Percentiles rank a stretch among this genome's conserved stretches.
Evolutionary conservation across 805 yeast species (phyloP).

Genomic region (Ogataea henricii): DNA sequence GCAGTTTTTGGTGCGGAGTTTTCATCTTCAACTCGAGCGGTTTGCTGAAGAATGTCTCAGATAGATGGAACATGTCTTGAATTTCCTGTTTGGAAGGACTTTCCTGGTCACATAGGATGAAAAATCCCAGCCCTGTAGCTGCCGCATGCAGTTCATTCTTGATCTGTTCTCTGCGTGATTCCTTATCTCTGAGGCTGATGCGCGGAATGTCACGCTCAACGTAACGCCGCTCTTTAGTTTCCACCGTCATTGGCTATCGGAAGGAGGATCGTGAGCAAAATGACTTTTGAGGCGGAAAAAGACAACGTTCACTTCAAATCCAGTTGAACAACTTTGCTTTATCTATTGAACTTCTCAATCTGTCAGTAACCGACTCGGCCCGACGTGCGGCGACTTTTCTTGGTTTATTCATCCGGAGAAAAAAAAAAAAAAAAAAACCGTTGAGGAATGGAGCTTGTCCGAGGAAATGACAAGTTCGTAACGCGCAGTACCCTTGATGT

Average conservation of each 20-base stretch:
- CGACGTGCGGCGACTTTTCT: neutral
- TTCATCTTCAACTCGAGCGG: slow-evolving; percentile 31
- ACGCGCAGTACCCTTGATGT: no score
- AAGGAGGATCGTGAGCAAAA: no score
- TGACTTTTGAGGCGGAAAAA: no score
- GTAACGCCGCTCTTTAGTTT: slow-evolving; percentile 5
- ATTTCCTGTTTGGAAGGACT: slow-evolving; percentile 35
- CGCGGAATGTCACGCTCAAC: slow-evolving; percentile 31
- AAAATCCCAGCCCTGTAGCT: slow-evolving; percentile 35
- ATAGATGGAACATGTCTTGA: slow-evolving; percentile 29
- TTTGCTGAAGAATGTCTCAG: slow-evolving; percentile 28
- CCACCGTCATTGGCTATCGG: neutral
- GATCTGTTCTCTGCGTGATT: slow-evolving; percentile 33
- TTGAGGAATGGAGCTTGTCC: no score
- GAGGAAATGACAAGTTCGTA: no score
- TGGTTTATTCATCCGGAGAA: neutral
- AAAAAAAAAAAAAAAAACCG: neutral
- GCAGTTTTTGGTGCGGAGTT: slow-evolving; percentile 34
- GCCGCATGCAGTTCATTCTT: slow-evolving; percentile 34
- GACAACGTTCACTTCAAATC: no score
- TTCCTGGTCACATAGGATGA: slow-evolving; percentile 35
- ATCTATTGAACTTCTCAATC: neutral
- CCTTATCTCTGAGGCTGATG: slow-evolving; percentile 31
- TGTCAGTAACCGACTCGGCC: slow-evolving; percentile 6
- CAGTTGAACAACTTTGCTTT: neutral